Base-by-base conservation (phyloP, 805 yeast genomes). In the Candida methanosorbosa region DNA sequence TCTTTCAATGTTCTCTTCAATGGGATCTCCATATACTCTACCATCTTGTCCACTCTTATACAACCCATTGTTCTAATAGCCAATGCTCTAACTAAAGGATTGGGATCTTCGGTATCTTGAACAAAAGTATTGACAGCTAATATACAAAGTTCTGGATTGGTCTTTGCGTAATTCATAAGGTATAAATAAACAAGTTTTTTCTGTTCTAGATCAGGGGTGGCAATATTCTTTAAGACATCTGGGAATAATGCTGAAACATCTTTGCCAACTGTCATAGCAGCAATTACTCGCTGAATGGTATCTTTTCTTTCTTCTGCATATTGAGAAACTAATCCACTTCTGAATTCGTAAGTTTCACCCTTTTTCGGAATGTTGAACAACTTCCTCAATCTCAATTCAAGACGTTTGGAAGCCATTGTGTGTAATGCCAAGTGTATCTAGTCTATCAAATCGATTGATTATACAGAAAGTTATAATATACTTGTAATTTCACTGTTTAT, bases 21-120 rank as follows among this genome's bases (percentile, higher is more conserved):
- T 1, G 98, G 98, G 16, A 81, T 78, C 43, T 86, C 92, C 78
- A 92, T 75, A 55, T 92, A 92, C 54, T 90, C 97, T 29, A 87
- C 84, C 78, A 92, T 88, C 57, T 83, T 88, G 52, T 84, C 94
- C 15, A 92, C 97, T 30, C 97, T 68, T 33, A 92, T 87, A 63
- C 97, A 90, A 0, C 98, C 97, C 99, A 92, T 92, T 11, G 99
- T 92, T 52, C 98, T 75, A 39, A 92, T 88, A 1, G 99, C 97
- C 61, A 92, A 72, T 1, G 97, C 95, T 36, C 97, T 71, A 18
- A 92, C 88, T 48, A 94, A 69, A 1, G 99, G 99, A 52, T 92
- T 92, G 33, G 96, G 94, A 56, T 92, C 97, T 54, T 85, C 95
- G 2, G 95, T 78, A 61, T 92, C 99, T 56, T 72, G 74, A 18